Conservation (phyloP, 1,284 basidiomycete genomes). For the Cryptococcus floricola region DNA sequence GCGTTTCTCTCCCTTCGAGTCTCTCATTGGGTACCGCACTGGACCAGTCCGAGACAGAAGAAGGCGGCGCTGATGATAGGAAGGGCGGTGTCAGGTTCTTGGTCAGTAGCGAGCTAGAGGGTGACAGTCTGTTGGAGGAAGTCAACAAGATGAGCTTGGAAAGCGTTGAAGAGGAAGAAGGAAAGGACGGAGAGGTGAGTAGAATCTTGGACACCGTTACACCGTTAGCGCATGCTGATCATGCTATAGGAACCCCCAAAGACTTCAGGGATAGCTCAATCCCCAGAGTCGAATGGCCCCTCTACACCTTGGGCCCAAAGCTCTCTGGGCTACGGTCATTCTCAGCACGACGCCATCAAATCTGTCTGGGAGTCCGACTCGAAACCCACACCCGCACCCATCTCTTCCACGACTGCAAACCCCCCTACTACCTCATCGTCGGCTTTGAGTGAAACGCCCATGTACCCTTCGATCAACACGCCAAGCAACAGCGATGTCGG, state of each 20-base stretch:
- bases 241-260: slow-evolving; percentile 20
- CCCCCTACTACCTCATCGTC: slow-evolving; percentile 21
- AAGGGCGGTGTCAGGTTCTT: slow-evolving; percentile 43
- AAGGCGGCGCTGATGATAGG: too few species aligned
- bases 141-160: slow-evolving; percentile 49
- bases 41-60: background rate
- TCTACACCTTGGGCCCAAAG: slow-evolving; percentile 33
- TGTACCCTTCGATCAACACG: slow-evolving; percentile 42
- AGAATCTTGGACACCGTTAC: background rate
- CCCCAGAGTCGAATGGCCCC: slow-evolving; percentile 14
- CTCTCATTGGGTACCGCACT: slow-evolving; percentile 1
- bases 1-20: background rate
- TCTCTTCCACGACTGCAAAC: slow-evolving; percentile 2
- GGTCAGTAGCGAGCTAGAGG: slow-evolving; percentile 47
- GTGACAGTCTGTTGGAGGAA: slow-evolving; percentile 47
- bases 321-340: slow-evolving; percentile 19
- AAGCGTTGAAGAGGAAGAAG: slow-evolving; percentile 32
- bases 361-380: slow-evolving; percentile 33
- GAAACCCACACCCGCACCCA: too few species aligned
- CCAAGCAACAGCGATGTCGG: slow-evolving; percentile 23
- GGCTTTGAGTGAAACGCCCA: slow-evolving; percentile 24
- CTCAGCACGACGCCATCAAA: slow-evolving; percentile 33
- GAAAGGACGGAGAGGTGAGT: slow-evolving; percentile 24
- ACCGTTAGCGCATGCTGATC: background rate
- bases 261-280: slow-evolving; percentile 26